These are phyloP conservation scores for Alloteropsis angusta DNA, from an alignment of 202 grass and related monocot species.

Conservation along the genomic window DNA sequence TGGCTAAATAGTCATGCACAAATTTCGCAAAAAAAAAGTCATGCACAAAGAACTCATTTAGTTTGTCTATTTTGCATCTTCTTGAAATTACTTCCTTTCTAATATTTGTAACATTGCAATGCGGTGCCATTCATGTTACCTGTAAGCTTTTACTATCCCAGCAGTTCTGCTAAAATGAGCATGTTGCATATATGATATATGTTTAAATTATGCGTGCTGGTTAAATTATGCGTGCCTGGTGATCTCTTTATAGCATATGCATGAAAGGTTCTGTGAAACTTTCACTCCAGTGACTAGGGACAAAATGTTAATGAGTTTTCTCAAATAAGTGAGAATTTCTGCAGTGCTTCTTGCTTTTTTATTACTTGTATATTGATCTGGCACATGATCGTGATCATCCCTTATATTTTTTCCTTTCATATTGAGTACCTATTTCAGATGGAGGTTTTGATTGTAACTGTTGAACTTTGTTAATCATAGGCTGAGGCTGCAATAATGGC, in stretches of 20 bases:
- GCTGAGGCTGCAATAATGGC: conserved; percentile 75
- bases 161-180: neutral
- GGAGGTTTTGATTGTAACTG: neutral
- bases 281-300: neutral
- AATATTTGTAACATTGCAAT: neutral
- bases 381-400: neutral
- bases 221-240: neutral
- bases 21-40: too few species aligned
- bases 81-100: neutral
- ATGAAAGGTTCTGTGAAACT: conserved; percentile 1
- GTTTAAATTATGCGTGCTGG: neutral
- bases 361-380: neutral
- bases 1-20: neutral
- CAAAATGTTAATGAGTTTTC: neutral
- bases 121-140: neutral
- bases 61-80: neutral
- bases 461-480: conserved; percentile 34
- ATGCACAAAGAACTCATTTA: neutral
- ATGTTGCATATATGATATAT: neutral
- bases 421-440: neutral
- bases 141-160: neutral
- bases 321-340: neutral
- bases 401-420: neutral
- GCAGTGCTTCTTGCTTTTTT: neutral
- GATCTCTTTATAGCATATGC: neutral